phyloP scores from a whole-genome alignment of 2,329 filamentous ascomycete species.

The Macrophomina tecta region DNA sequence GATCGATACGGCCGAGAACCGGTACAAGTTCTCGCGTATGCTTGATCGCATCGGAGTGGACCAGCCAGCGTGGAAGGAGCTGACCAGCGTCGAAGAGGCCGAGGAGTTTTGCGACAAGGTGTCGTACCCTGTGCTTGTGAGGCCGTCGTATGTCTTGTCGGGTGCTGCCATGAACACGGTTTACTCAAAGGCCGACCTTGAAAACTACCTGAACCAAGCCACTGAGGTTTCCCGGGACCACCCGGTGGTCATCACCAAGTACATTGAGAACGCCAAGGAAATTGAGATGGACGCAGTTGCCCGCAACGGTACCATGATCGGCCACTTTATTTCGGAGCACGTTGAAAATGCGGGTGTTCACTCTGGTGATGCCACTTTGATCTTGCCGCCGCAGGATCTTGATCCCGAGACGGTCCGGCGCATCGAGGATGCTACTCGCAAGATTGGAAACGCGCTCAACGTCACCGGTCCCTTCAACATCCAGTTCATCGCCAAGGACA shows the following conservation, averaged over 20 bases:
- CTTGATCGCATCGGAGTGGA: conserved; percentile 93
- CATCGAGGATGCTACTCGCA: conserved; percentile 92
- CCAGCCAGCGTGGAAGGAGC: conserved; percentile 96
- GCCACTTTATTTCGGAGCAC: conserved; percentile 98
- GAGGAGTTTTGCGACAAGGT: conserved; percentile 86
- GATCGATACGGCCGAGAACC: conserved; percentile 97
- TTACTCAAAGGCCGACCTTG: conserved; percentile 92
- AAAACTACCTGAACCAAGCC: conserved; percentile 86
- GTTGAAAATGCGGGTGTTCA: conserved; percentile 99
- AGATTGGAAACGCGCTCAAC: conserved; percentile 93
- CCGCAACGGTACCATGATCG: conserved; percentile 84
- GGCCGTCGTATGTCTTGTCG: conserved; percentile 95
- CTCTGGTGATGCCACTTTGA: conserved; percentile 95
- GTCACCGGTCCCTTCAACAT: conserved; percentile 98
- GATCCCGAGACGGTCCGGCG: conserved; percentile 85
- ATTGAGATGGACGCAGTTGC: conserved; percentile 99
- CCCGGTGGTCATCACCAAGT: conserved; percentile 98
- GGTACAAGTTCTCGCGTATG: conserved; percentile 99
- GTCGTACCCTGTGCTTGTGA: conserved; percentile 90
- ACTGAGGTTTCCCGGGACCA: conserved; percentile 93
- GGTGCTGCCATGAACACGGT: conserved; percentile 99
- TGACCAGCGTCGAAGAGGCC: conserved; percentile 93
- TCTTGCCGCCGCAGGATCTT: conserved; percentile 92
- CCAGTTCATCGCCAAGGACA: conserved; percentile 99
- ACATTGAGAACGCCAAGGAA: conserved; percentile 98